Percentiles rank a stretch among this genome's conserved stretches.
These are phyloP conservation scores for Fraxinus floribunda DNA, from an alignment of 305 asterid species.

Conservation along the genomic window DNA sequence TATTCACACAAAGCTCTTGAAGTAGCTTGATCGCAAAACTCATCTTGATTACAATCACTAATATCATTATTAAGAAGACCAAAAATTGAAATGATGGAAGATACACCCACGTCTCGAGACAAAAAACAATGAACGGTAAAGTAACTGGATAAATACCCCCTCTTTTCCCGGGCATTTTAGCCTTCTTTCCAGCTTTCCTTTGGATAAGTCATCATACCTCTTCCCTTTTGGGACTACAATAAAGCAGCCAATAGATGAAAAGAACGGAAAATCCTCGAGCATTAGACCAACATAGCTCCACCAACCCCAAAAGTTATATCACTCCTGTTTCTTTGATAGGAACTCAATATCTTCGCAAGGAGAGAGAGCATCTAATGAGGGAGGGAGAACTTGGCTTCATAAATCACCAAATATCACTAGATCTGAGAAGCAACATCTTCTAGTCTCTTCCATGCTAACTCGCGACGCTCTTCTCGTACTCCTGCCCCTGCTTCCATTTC, in stretches of 20 bases:
- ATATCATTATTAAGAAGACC: conserved; percentile 34
- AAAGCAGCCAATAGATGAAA: conserved; percentile 10
- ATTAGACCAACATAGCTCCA: conserved; percentile 30
- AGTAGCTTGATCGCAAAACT: conserved; percentile 30
- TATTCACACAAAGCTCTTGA: conserved; percentile 35
- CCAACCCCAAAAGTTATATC: conserved; percentile 24
- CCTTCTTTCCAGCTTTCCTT: conserved; percentile 23
- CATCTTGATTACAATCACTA: conserved; percentile 25
- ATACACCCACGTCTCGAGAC: background rate
- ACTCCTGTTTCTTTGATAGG: background rate
- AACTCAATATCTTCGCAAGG: background rate
- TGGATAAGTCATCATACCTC: conserved; percentile 6
- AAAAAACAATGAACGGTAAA: conserved; percentile 5
- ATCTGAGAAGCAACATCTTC: conserved; percentile 61
- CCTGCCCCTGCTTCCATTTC: conserved; percentile 56
- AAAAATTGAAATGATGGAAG: conserved; percentile 20
- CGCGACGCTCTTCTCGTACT: conserved; percentile 51
- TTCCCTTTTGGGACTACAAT: conserved; percentile 7
- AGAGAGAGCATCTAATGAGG: background rate
- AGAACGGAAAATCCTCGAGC: conserved; percentile 19
- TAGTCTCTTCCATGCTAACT: conserved; percentile 63
- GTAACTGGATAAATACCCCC: conserved; percentile 29
- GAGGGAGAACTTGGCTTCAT: conserved; percentile 8
- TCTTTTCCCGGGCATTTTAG: conserved; percentile 15
- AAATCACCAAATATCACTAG: conserved; percentile 19